Conservation (phyloP, 2,329 filamentous ascomycete species). For the Cladosporium phlei region DNA sequence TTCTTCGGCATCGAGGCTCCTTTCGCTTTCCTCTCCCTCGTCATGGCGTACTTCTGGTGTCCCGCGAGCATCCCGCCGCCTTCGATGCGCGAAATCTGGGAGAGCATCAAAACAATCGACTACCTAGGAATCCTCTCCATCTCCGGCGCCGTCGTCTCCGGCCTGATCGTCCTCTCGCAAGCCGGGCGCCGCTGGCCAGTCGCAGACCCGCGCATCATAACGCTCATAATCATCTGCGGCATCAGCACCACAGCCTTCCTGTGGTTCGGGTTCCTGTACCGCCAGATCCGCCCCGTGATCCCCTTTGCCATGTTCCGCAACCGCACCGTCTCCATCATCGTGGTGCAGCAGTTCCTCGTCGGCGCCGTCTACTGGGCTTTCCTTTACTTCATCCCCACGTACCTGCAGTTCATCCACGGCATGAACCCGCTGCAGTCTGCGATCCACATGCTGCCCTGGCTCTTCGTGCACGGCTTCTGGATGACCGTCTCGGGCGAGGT, state of each 20-base stretch:
- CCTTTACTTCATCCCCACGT: constrained; percentile 21
- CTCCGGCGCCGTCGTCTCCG: constrained; percentile 18
- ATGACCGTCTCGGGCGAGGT: constrained; percentile 18
- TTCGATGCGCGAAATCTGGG: constrained; percentile 4
- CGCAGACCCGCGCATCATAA: constrained; percentile 12
- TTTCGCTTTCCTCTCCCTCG: constrained; percentile 9
- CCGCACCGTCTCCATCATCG: constrained; percentile 19
- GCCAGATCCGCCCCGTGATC: constrained; percentile 19
- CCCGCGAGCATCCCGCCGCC: constrained; percentile 13
- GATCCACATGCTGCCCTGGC: constrained; percentile 19
- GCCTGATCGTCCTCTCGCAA: constrained; percentile 23
- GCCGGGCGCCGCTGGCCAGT: constrained; percentile 10
- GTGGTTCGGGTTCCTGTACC: constrained; percentile 13
- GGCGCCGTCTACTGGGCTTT: constrained; percentile 23
- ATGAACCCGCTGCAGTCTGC: constrained; percentile 15
- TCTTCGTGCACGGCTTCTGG: constrained; percentile 18
- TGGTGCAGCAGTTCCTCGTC: constrained; percentile 21
- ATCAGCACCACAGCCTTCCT: constrained; percentile 14
- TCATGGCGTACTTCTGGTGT: constrained; percentile 14
- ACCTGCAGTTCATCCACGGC: constrained; percentile 17
- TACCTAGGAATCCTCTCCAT: constrained; percentile 19
- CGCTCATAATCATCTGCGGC: constrained; percentile 14
- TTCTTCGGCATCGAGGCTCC: constrained; percentile 15
- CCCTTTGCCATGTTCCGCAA: constrained; percentile 24
- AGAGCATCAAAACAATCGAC: constrained; percentile 18